A percentile compares a stretch with the other conserved stretches of the same genome.
phyloP scores from a whole-genome alignment of 805 yeast species.

The Helenozyma rhizophorensis region DNA sequence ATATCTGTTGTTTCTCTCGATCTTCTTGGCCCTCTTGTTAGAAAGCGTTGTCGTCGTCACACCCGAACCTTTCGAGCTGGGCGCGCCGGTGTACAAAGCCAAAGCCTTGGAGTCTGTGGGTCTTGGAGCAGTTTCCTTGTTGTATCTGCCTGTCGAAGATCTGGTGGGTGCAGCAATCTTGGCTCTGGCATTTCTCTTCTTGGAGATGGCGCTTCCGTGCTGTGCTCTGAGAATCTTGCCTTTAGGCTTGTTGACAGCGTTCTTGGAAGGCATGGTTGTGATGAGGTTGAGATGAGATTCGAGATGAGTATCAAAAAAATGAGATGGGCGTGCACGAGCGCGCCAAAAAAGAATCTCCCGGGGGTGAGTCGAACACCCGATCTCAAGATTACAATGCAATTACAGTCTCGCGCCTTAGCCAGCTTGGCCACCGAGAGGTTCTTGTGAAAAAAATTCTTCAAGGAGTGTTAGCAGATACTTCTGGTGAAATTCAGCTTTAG shows the following conservation, averaged over 20 bases:
- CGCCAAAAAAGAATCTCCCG: constrained; percentile 33
- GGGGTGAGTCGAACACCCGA: constrained; percentile 50
- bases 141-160: constrained; percentile 36
- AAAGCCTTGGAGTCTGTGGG: constrained; percentile 35
- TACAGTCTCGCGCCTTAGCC: constrained; percentile 50
- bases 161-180: constrained; percentile 39
- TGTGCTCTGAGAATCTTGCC: constrained; percentile 48
- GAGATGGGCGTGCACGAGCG: constrained; percentile 1
- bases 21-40: constrained; percentile 72
- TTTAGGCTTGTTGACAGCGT: constrained; percentile 78
- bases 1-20: constrained; percentile 75
- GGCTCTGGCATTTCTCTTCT: constrained; percentile 53
- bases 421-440: constrained; percentile 45
- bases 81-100: constrained; percentile 40
- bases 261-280: constrained; percentile 70
- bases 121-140: constrained; percentile 30
- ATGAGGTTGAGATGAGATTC: not conserved
- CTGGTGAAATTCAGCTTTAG: too few relatives aligned
- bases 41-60: constrained; percentile 63
- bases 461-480: not conserved
- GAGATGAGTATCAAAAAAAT: constrained; percentile 8
- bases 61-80: constrained; percentile 18
- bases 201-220: constrained; percentile 47
- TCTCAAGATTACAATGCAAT: constrained; percentile 40
- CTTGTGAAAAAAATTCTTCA: not conserved